Conservation (phyloP, 2,329 filamentous ascomycete genomes). For the Xylaria sp. region DNA sequence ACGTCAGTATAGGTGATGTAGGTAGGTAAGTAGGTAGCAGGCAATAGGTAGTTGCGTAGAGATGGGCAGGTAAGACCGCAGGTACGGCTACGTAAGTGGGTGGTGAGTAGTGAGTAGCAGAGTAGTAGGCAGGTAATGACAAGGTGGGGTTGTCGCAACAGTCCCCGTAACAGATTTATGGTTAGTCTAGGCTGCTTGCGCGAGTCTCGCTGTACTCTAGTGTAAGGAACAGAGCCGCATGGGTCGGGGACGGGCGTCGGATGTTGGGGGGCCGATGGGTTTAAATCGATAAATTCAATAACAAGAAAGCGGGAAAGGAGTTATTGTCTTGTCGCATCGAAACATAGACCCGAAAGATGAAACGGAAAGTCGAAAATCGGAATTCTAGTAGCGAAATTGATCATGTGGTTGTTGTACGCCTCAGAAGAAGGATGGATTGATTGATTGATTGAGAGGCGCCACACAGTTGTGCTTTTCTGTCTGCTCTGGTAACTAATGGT, state of each 20-base stretch:
- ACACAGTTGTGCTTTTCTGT: not conserved
- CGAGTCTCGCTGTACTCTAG: not conserved
- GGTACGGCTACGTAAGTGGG: not conserved
- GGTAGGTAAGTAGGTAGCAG: constrained; percentile 12
- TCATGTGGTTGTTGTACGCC: not conserved
- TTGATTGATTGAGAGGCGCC: not conserved
- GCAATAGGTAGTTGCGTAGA: not conserved
- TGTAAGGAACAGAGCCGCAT: constrained; percentile 33
- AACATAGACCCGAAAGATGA: not conserved
- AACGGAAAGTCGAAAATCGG: not conserved
- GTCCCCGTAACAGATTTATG: constrained; percentile 24
- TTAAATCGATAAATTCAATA: not conserved
- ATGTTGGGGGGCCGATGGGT: not conserved
- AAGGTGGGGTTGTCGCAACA: constrained; percentile 32
- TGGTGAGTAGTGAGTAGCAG: not conserved
- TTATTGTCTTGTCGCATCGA: not conserved
- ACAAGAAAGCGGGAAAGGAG: not conserved
- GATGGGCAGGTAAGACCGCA: not conserved
- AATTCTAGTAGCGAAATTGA: not conserved
- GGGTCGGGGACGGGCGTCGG: constrained; percentile 24
- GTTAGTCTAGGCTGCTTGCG: not conserved
- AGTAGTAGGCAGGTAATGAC: not conserved
- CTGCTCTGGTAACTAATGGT: not conserved
- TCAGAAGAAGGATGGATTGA: not conserved
- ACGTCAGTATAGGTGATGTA: constrained; percentile 12